phyloP scores from a whole-genome alignment of 768 basidiomycete genomes.

The Coprinellus micaceus region DNA sequence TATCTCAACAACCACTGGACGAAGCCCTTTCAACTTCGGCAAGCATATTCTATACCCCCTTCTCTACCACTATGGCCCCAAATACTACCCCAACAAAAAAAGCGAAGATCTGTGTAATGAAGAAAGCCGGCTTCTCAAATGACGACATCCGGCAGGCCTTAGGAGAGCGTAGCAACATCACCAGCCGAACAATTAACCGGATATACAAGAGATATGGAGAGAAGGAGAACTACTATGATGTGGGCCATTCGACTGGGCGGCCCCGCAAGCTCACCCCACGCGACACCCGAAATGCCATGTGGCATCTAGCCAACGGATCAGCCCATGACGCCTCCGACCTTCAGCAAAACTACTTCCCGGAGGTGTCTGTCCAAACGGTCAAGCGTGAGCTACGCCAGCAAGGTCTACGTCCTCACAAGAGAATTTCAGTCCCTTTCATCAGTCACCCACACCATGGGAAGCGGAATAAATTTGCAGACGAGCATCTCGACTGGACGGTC shows the following conservation, averaged over 20 bases:
- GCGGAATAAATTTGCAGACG: constrained; percentile 18
- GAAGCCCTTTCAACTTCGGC: background rate
- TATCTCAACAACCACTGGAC: background rate
- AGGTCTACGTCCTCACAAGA: constrained; percentile 3
- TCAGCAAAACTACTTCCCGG: constrained; percentile 12
- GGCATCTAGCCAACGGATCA: background rate
- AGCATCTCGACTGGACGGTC: constrained; percentile 20
- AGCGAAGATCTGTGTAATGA: constrained; percentile 10
- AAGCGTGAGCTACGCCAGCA: background rate
- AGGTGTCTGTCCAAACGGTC: constrained; percentile 6
- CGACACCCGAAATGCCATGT: background rate
- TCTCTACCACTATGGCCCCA: constrained; percentile 2
- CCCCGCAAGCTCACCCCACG: background rate
- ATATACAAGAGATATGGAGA: constrained; percentile 5
- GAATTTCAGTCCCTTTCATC: constrained; percentile 13
- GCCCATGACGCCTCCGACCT: constrained; percentile 13
- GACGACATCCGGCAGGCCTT: background rate
- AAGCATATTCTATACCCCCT: background rate
- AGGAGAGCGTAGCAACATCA: background rate
- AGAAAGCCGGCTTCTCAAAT: background rate
- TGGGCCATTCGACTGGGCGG: background rate
- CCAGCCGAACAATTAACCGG: background rate
- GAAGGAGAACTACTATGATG: constrained; percentile 4
- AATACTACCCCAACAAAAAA: constrained; percentile 3
- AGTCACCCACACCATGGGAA: constrained; percentile 9